Evolutionary conservation across 2,329 filamentous ascomycete genomes (phyloP), one percentile per base, ranked within the genome.

Genomic region (Neofusicoccum umdonicola): DNA sequence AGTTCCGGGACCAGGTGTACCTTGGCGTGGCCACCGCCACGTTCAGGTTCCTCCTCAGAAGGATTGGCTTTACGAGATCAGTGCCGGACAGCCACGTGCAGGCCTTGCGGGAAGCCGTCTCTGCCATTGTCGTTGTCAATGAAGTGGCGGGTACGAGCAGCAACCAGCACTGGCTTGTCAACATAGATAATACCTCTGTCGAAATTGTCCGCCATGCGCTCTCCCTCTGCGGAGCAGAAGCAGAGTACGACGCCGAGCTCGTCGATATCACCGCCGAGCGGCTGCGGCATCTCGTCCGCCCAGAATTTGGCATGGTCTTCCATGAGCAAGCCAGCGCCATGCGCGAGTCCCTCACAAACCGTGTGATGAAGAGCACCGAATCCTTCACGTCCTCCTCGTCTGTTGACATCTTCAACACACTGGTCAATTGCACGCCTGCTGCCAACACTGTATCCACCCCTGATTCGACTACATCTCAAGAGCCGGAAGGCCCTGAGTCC

Each of bases 21-120:
- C 79, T 85, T 57, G 79, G 83, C 39, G 81, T 87, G 41, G 87
- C 85, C 72, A 80, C 80, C 70, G 79, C 81, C 4, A 78, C 86
- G 64, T 82, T 87, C 62, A 75, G 80, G 74, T 62, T 66, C 2
- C 63, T 77, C 7, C 68, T 74, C 4, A 69, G 69, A 51, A 67
- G 69, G 3, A 67, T 74, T 4, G 71, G 70, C 1, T 71, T 71
- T 66, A 35, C 71, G 65, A 66, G 75, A 57, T 45, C 70, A 63
- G 64, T 71, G 39, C 67, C 69, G 4, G 50, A 42, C 8, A 51
- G 73, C 3, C 66, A 67, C 17, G 67, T 67, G 44, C 67, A 71
- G 9, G 67, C 69, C 11, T 68, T 80, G 35, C 70, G 73, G 11
- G 68, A 68, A 27, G 72, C 77, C 2, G 70, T 82, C 17, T 67